Base-by-base conservation (phyloP, 73 alveolate genomes). In the Uronychia setigera region DNA sequence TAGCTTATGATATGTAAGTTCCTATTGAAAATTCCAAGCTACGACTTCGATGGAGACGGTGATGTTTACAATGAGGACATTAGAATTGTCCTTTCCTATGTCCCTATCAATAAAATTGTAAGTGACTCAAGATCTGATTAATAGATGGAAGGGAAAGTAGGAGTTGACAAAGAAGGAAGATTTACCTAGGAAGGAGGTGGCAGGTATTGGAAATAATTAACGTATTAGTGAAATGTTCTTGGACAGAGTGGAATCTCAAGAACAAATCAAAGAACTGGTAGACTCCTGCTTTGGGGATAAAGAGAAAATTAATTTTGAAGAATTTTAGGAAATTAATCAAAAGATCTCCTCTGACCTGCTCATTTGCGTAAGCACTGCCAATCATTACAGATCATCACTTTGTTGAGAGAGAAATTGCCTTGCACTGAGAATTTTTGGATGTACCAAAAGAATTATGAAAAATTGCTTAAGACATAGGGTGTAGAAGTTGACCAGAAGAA, bases 21-120 rank as follows among this genome's bases (percentile, higher is more conserved):
- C 11, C 29, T 1, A 1, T 32, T 26, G 26, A 26, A 1, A 77
- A 5, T 28, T 27, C 30, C 11, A 11, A 84, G 91, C 86, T 88
- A 88, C 59, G 96, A 91, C 81, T 95, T 95, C 76, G 98, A 95
- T 80, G 86, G 90, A 83, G 97, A 95, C 85, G 94, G 95, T 25
- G 85, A 85, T 59, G 90, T 95, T 29, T 88, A 93, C 60, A 90
- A 87, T 78, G 98, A 95, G 79, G 98, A 95, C 80, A 90, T 95
- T 29, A 87, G 96, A 35, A 78, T 95, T 29, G 96, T 95, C 26
- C 78, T 92, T 32, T 85, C 96, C 14, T 94, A 92, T 80, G 95
- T 95, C 26, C 97, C 98, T 0, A 78, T 89, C 5, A 58, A 28
- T 5, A 31, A 26, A 25, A 28, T 76, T 5, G 32, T 13, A 76